These are phyloP conservation scores for Chrysopogon serrulatus DNA, from an alignment of 176 grass and related monocot genomes.

Conservation along the genomic window DNA sequence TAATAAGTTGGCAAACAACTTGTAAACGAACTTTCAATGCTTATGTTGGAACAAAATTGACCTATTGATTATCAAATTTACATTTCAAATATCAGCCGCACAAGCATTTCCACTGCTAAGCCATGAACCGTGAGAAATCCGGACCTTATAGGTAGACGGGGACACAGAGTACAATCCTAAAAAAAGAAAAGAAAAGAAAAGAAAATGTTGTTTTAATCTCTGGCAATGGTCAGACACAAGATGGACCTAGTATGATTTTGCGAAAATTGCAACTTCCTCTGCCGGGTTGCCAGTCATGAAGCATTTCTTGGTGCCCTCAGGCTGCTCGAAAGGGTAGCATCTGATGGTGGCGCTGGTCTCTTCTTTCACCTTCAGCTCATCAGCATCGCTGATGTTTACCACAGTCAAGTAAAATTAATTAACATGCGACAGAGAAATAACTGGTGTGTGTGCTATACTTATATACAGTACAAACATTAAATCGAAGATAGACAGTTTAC, in stretches of 20 bases:
- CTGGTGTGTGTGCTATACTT: background rate
- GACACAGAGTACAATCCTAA: background rate
- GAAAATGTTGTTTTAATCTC: background rate
- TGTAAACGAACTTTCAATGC: background rate
- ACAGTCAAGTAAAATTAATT: slow-evolving; percentile 9
- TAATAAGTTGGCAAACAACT: background rate
- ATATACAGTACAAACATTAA: background rate
- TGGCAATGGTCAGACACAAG: background rate
- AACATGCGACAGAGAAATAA: background rate
- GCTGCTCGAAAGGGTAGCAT: slow-evolving; percentile 95
- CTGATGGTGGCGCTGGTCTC: slow-evolving; percentile 93
- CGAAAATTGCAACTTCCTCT: slow-evolving; percentile 91
- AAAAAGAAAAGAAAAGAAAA: background rate
- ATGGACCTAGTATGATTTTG: slow-evolving; percentile 69
- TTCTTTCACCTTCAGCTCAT: slow-evolving; percentile 97
- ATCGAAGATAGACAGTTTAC: background rate
- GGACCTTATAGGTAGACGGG: background rate
- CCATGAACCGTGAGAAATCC: background rate
- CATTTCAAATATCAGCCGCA: slow-evolving; percentile 14
- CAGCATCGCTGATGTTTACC: slow-evolving; percentile 54
- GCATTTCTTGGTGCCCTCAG: slow-evolving; percentile 72
- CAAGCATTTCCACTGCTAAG: background rate
- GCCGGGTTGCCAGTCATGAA: slow-evolving; percentile 93
- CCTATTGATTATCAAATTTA: slow-evolving; percentile 26
- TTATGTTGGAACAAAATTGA: background rate